Evolutionary conservation across 352 stramenopile species (phyloP).

Genomic region (Globisporangium cederbergense): DNA sequence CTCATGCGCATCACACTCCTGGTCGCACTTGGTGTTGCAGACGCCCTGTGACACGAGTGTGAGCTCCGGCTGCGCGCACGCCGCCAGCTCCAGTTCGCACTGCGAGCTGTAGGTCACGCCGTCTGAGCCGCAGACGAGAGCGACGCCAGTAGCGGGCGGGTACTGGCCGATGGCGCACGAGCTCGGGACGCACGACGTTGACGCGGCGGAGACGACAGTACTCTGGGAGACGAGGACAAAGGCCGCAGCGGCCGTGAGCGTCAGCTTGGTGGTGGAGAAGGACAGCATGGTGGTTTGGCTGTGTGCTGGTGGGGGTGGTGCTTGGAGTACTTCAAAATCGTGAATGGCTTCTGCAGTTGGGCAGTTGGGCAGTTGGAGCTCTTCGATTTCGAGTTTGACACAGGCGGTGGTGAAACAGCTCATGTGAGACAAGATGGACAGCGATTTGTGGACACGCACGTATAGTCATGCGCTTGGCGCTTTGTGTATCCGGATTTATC

Average conservation of each 20-base stretch:
- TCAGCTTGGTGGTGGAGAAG: background rate
- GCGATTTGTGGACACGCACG: too few species aligned
- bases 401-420: too few species aligned
- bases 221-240: background rate
- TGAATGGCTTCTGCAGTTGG: too few species aligned
- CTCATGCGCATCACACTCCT: background rate
- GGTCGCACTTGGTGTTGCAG: background rate
- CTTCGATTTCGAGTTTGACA: too few species aligned
- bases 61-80: background rate
- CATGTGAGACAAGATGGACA: background rate
- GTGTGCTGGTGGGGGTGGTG: background rate
- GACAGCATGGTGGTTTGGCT: background rate
- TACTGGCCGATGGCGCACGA: background rate
- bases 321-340: background rate
- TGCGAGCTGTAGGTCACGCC: background rate
- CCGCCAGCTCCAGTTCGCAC: constrained; percentile 1
- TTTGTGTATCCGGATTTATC: too few species aligned
- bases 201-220: background rate
- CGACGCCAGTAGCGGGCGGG: background rate
- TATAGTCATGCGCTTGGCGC: too few species aligned
- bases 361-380: background rate
- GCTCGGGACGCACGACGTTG: background rate
- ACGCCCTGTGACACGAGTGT: background rate
- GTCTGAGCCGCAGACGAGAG: background rate
- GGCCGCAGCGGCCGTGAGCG: background rate